Evolutionary conservation across 495 filamentous ascomycete genomes (phyloP).

Genomic region (Aspergillus heteromorphus): DNA sequence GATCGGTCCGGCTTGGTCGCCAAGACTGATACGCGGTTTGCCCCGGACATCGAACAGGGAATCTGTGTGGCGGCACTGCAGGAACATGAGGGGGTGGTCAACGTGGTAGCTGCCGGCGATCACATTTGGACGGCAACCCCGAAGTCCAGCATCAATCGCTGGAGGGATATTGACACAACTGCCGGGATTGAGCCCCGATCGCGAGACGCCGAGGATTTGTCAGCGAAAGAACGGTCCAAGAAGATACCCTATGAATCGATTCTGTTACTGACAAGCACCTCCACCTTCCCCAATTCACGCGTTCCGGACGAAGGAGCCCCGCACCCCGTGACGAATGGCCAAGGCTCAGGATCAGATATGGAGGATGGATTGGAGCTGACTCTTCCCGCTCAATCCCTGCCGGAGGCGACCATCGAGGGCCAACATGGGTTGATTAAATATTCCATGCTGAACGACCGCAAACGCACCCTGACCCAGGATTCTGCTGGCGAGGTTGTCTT

Average conservation of each 20-base stretch:
- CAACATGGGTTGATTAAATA: slow-evolving; percentile 95
- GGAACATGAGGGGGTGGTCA: slow-evolving; percentile 84
- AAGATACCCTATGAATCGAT: slow-evolving; percentile 73
- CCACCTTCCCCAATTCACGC: slow-evolving; percentile 59
- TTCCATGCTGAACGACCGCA: slow-evolving; percentile 83
- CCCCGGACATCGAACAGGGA: slow-evolving; percentile 81
- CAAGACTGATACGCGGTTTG: slow-evolving; percentile 82
- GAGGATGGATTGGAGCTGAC: slow-evolving; percentile 53
- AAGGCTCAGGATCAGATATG: slow-evolving; percentile 55
- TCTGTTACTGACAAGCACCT: slow-evolving; percentile 76
- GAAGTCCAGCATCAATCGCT: slow-evolving; percentile 91
- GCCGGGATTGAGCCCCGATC: slow-evolving; percentile 47
- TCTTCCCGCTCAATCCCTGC: slow-evolving; percentile 66
- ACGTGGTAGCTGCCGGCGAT: slow-evolving; percentile 72
- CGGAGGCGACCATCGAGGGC: slow-evolving; percentile 85
- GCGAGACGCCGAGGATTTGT: slow-evolving; percentile 1
- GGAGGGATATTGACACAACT: slow-evolving; percentile 80
- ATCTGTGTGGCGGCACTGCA: slow-evolving; percentile 82
- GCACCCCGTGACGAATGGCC: slow-evolving; percentile 43
- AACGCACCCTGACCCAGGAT: slow-evolving; percentile 83
- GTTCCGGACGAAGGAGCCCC: slow-evolving; percentile 40
- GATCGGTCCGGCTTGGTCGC: slow-evolving; percentile 88
- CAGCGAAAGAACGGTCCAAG: slow-evolving; percentile 33
- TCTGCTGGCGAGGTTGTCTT: slow-evolving; percentile 93
- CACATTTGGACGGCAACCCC: slow-evolving; percentile 93